Evolutionary conservation across 306 rosid genomes (phyloP), one percentile per base, ranked within the genome.

Genomic region (Prunus mongolica): DNA sequence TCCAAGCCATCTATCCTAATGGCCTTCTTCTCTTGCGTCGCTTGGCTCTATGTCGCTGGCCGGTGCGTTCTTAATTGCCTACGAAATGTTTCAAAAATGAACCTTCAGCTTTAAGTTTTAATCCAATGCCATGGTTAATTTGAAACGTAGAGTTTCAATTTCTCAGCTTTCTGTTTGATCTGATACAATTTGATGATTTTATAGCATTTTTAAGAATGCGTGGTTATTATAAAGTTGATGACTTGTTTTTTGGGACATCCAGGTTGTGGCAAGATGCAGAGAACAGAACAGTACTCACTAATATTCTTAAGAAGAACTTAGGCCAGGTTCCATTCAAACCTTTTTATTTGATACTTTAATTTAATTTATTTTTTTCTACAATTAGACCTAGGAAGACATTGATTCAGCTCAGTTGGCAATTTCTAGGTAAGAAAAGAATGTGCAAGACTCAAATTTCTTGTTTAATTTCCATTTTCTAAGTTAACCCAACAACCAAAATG

Each of bases 181-280:
- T 44, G 54, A 32, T 46, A 10, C 69, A 45, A 27, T 60, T 60
- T 62, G 13, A 30, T 49, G 69, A 15, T 73, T 16, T n/a, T 20
- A n/a, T 47, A 11, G n/a, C 44, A 19, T 18, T n/a, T n/a, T 50
- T 19, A 16, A 71, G 3, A 71, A 2, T 73, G 41, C 45, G 27
- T 46, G 69, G 24, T 27, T 16, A 16, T 74, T 32, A 61, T 27
- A 45, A 7, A 60, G 77, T 19, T 45, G 55, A 25, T 15, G 12
- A 73, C 20, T 2, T 65, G 49, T 15, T 67, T 19, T 73, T 27
- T 44, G 81, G 70, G 57, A 54, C 58, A 25, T 81, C 78, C 85
- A 95, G 99, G 90, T 84, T 95, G 82, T 92, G 99, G 99, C 99
- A 95, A 76, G 99, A 95, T 75, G 97, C 99, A 18, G 99, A 92